A percentile compares a stretch with the other conserved stretches of the same genome.
These are phyloP conservation scores for Clarireedia monteithiana DNA, from an alignment of 2,329 filamentous ascomycete species.

Conservation along the genomic window DNA sequence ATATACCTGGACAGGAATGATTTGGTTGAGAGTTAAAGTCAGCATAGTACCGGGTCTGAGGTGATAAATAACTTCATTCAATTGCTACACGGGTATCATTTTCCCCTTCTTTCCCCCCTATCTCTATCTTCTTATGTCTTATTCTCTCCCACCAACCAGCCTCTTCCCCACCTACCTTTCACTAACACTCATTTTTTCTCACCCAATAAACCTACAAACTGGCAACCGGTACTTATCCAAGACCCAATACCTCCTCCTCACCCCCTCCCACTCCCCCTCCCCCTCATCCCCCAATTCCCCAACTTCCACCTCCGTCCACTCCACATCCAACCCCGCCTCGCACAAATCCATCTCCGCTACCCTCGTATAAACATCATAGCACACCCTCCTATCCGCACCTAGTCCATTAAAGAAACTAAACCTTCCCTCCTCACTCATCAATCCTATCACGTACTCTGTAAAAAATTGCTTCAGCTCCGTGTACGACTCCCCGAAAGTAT, in stretches of 20 bases:
- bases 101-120: background rate
- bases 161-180: background rate
- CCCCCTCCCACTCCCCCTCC: constrained; percentile 77
- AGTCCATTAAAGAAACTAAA: constrained; percentile 90
- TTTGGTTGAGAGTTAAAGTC: no score
- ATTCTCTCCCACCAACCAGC: background rate
- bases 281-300: constrained; percentile 46
- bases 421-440: constrained; percentile 64
- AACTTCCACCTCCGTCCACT: constrained; percentile 65
- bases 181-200: no score
- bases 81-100: background rate
- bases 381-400: constrained; percentile 84
- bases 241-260: constrained; percentile 84
- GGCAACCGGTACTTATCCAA: constrained; percentile 71
- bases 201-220: constrained; percentile 59
- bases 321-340: constrained; percentile 82
- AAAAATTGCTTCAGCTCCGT: constrained; percentile 79
- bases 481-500: constrained; percentile 96
- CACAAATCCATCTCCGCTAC: constrained; percentile 86
- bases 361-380: constrained; percentile 92
- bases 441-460: constrained; percentile 71
- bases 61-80: no score
- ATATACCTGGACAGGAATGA: no score
- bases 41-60: no score
- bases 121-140: background rate